These are phyloP conservation scores for Agrocybe chaxingu DNA, from an alignment of 768 basidiomycete species.

Conservation along the genomic window DNA sequence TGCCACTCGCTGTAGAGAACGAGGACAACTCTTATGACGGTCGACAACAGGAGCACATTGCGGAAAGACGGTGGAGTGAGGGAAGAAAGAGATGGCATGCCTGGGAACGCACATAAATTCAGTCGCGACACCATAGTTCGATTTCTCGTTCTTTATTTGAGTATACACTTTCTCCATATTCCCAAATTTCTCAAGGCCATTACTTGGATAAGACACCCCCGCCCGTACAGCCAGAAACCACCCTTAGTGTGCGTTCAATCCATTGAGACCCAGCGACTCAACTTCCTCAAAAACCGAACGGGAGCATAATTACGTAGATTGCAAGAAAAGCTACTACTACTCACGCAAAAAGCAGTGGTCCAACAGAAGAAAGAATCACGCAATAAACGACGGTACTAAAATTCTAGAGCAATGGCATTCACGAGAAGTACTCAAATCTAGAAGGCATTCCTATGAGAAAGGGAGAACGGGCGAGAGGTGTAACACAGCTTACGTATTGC, in stretches of 20 bases:
- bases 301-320: conserved; percentile 10
- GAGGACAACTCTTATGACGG: conserved; percentile 61
- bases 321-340: conserved; percentile 5
- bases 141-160: background rate
- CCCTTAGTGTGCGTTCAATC: background rate
- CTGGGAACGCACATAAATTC: background rate
- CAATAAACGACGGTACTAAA: conserved; percentile 7
- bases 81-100: conserved; percentile 14
- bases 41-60: conserved; percentile 50
- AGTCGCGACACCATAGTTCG: background rate
- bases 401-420: too few relatives aligned
- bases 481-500: conserved; percentile 75
- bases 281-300: background rate
- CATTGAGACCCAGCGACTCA: background rate
- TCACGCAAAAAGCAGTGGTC: background rate
- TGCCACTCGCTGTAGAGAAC: conserved; percentile 91
- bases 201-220: conserved; percentile 1
- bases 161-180: background rate
- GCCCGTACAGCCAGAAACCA: background rate
- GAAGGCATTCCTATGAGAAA: conserved; percentile 2
- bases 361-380: background rate
- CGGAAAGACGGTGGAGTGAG: conserved; percentile 39
- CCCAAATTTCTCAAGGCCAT: background rate
- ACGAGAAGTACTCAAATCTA: conserved; percentile 33
- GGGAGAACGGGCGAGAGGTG: background rate